These are phyloP conservation scores for Dendrobium officinale DNA, from an alignment of 106 monocot species.

Conservation along the genomic window DNA sequence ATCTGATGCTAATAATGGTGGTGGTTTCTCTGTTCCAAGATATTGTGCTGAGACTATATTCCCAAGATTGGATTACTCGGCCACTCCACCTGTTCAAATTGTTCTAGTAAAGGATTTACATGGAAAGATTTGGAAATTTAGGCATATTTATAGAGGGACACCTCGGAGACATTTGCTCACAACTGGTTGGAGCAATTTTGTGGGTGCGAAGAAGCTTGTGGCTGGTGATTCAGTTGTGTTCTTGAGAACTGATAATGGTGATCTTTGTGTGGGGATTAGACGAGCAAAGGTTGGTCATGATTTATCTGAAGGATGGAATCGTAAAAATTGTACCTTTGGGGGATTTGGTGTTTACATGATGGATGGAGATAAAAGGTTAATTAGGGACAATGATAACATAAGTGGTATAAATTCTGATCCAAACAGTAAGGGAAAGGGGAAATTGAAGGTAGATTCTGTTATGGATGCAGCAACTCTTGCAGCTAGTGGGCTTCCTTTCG, in stretches of 20 bases:
- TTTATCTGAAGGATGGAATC: constrained; percentile 1
- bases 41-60: constrained; percentile 52
- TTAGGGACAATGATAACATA: not conserved
- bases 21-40: constrained; percentile 46
- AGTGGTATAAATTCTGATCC: not conserved
- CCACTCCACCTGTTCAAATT: constrained; percentile 32
- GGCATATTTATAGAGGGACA: constrained; percentile 51
- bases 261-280: constrained; percentile 40
- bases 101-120: constrained; percentile 40
- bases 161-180: constrained; percentile 49
- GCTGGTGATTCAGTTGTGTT: constrained; percentile 48
- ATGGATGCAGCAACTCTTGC: constrained; percentile 33
- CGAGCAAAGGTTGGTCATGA: constrained; percentile 15
- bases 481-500: constrained; percentile 26
- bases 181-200: constrained; percentile 50
- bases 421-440: constrained; percentile 13
- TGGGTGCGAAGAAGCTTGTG: constrained; percentile 39
- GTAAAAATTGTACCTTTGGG: not conserved
- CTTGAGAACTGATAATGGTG: constrained; percentile 25
- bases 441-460: constrained; percentile 29
- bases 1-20: constrained; percentile 49
- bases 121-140: constrained; percentile 39
- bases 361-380: constrained; percentile 11
- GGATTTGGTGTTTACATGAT: constrained; percentile 19
- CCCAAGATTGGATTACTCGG: constrained; percentile 37